Conservation (phyloP, 768 basidiomycete genomes). For the Psilocybe subaeruginosa region DNA sequence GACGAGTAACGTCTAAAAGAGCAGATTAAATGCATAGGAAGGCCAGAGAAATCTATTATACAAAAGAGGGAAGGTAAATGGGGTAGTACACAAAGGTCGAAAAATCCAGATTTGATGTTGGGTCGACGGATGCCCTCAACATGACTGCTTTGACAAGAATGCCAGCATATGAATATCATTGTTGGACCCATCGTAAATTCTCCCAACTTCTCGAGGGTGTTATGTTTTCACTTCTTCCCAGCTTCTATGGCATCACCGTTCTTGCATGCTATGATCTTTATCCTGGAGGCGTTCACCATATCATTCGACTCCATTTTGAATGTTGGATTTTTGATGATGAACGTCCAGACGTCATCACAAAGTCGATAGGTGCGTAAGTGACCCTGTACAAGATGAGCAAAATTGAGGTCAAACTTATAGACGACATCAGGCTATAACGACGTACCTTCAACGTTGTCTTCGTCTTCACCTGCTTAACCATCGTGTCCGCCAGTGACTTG, state of each 20-base stretch:
- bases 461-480: slow-evolving; percentile 92
- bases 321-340: slow-evolving; percentile 88
- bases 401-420: neutral
- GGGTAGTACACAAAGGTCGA: neutral
- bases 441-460: slow-evolving; percentile 92
- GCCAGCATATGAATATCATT: neutral
- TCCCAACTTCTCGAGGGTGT: neutral
- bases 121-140: neutral
- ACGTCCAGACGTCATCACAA: slow-evolving; percentile 98
- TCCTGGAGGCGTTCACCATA: slow-evolving; percentile 70
- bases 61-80: neutral
- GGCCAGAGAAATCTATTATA: neutral
- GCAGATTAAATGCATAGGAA: neutral
- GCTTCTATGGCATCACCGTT: slow-evolving; percentile 87
- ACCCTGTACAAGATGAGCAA: slow-evolving; percentile 50
- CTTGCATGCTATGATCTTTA: slow-evolving; percentile 99
- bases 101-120: neutral
- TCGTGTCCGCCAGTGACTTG: slow-evolving; percentile 90
- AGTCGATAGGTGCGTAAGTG: slow-evolving; percentile 91
- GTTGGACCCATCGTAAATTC: neutral
- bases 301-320: slow-evolving; percentile 98
- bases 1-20: neutral
- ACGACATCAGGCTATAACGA: neutral
- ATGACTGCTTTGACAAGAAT: neutral
- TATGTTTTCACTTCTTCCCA: slow-evolving; percentile 63